Conservation (phyloP, 1,139 yeast genomes). For the Pichia sp. region DNA sequence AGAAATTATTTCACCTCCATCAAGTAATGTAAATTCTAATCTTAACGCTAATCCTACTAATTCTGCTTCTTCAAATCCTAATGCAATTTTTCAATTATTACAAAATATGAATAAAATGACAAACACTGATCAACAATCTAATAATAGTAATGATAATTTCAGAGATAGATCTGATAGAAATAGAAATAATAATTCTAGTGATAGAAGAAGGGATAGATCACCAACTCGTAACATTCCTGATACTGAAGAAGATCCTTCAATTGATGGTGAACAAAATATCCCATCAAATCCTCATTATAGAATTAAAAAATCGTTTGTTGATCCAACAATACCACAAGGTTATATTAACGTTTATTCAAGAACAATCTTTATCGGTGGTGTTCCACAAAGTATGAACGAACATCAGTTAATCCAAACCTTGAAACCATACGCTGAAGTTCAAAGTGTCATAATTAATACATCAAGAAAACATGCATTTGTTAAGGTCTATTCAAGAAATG, state of each 20-base stretch:
- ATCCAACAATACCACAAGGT: conserved; percentile 69
- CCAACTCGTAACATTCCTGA: conserved; percentile 33
- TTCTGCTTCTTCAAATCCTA: conserved; percentile 27
- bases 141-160: conserved; percentile 7
- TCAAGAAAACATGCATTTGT: conserved; percentile 95
- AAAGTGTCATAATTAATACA: conserved; percentile 77
- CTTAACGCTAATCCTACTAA: conserved; percentile 28
- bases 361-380: conserved; percentile 91
- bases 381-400: conserved; percentile 77
- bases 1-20: conserved; percentile 8
- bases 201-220: conserved; percentile 53
- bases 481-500: conserved; percentile 89
- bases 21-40: conserved; percentile 7
- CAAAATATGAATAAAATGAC: conserved; percentile 30
- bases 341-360: conserved; percentile 79
- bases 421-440: conserved; percentile 91
- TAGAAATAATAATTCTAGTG: conserved; percentile 23
- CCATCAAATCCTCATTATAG: conserved; percentile 71
- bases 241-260: conserved; percentile 24
- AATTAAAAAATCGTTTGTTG: conserved; percentile 64
- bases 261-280: conserved; percentile 51
- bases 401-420: conserved; percentile 58
- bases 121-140: conserved; percentile 10
- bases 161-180: conserved; percentile 24
- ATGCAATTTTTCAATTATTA: conserved; percentile 42